Evolutionary conservation across 1,284 basidiomycete genomes (phyloP), one percentile per base, ranked within the genome.

Genomic region (Mycosarcoma maydis): DNA sequence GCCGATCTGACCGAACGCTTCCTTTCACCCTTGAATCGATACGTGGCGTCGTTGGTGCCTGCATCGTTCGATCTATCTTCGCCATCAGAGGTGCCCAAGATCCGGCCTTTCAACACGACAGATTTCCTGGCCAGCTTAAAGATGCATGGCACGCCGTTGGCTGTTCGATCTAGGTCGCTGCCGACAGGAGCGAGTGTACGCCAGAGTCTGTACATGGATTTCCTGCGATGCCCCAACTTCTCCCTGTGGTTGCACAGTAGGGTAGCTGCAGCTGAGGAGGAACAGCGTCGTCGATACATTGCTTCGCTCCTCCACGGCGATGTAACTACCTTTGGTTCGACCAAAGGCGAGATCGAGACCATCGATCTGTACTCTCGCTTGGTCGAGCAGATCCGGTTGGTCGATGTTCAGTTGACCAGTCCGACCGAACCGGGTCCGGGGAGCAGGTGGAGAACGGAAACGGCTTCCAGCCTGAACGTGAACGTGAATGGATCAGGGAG

Each of bases 1-100:
- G 88, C 89, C 53, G 88, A 91, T 43, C 86, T 95, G 22, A 94
- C 95, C 0, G 92, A 90, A 24, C 89, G 90, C 34, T 86, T 98
- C 58, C 87, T 98, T n/a, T 89, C 92, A 2, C 95, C 95, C 0
- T 85, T 98, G 3, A 90, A 94, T 75, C 88, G 94, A 62, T 98
- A 98, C 84, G 89, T 98, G 43, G 91, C 93, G 64, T 92, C 90
- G 32, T 33, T 78, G 38, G 53, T 69, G 24, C 53, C 74, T 11
- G 57, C 72, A 14, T 33, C 48, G 32, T 70, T 73, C 45, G 58
- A 77, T 59, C 52, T 75, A 11, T 50, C 66, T 49, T 66, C 66
- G 24, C 64, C 72, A 9, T 54, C 64, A 53, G 73, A 68, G 45
- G 49, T 55, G 71, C 72, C 72, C 48, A 58, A 59, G 47, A 68